These are phyloP conservation scores for Thielaviopsis euricoi DNA, from an alignment of 2,329 filamentous ascomycete species.

Conservation along the genomic window DNA sequence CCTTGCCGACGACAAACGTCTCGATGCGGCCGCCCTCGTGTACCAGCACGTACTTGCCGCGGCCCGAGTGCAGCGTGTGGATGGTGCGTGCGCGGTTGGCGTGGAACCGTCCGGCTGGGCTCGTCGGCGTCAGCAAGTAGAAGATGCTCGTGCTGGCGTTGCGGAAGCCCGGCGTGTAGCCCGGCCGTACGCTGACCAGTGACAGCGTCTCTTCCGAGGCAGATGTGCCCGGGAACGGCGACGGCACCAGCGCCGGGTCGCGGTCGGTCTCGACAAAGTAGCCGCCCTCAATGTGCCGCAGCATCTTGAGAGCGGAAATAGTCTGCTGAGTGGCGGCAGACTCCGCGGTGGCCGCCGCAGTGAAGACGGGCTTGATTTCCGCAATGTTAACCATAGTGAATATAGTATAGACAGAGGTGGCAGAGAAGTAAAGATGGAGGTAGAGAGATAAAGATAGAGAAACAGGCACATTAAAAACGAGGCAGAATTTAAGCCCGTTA, in stretches of 20 bases:
- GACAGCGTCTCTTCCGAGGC: conserved; percentile 21
- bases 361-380: conserved; percentile 12
- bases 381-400: not conserved
- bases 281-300: conserved; percentile 45
- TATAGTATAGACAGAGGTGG: not conserved
- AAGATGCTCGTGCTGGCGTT: conserved; percentile 44
- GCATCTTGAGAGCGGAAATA: conserved; percentile 27
- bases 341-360: conserved; percentile 11
- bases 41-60: conserved; percentile 47
- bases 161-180: conserved; percentile 26
- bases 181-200: conserved; percentile 20
- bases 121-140: conserved; percentile 43
- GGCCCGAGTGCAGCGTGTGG: conserved; percentile 47
- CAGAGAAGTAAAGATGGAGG: no score
- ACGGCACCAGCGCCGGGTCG: conserved; percentile 32
- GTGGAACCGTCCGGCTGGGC: conserved; percentile 44
- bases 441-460: no score
- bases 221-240: conserved; percentile 29
- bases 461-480: no score
- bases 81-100: conserved; percentile 44
- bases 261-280: conserved; percentile 48
- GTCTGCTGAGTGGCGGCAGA: conserved; percentile 13
- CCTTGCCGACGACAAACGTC: conserved; percentile 45
- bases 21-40: conserved; percentile 35
- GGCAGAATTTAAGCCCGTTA: no score